Evolutionary conservation across 768 basidiomycete genomes (phyloP), one percentile per base, ranked within the genome.

Genomic region (Clathrus columnatus): DNA sequence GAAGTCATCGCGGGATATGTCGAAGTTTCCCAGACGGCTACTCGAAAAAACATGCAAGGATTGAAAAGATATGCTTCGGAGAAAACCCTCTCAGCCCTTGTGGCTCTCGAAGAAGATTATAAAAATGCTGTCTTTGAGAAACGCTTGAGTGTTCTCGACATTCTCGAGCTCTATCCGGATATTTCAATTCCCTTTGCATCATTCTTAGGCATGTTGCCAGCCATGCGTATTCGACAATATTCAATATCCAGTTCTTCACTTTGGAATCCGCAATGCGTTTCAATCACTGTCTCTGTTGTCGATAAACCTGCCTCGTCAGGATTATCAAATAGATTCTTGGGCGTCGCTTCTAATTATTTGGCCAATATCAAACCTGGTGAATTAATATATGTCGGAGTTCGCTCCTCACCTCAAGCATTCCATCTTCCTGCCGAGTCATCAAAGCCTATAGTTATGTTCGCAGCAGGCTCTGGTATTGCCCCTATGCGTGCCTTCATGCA

Each of bases 401-500:
- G 73, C 10, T 69, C 68, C 2, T 73, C 75, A 10, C 54, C 66
- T 14, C 62, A 65, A 14, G 65, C 65, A 16, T 79, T 78, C 69
- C 74, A 74, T 59, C 75, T 70, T 4, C 77, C 73, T 11, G 62
- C 67, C 41, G 72, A 76, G 55, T 68, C 68, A 1, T 23, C 50
- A 5, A 62, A 67, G n/a, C 74, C 75, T 7, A 65, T 78, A 29
- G 64, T 78, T 27, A 71, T 77, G 67, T 73, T 75, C 59, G 73
- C 71, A 30, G 74, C 74, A 18, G 77, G 77, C 5, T 70, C 74
- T 2, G 77, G 77, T 4, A 59, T 79, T 14, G 72, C 77, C 4
- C 77, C 77, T 0, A 73, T 79, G 71, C 69, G 76, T 41, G 75
- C 73, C 0, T 79, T 79, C 67, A 68, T 79, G 42, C 76, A 77